Evolutionary conservation across 2,329 filamentous ascomycete species (phyloP), one percentile per base, ranked within the genome.

Genomic region (Talaromyces sp.): DNA sequence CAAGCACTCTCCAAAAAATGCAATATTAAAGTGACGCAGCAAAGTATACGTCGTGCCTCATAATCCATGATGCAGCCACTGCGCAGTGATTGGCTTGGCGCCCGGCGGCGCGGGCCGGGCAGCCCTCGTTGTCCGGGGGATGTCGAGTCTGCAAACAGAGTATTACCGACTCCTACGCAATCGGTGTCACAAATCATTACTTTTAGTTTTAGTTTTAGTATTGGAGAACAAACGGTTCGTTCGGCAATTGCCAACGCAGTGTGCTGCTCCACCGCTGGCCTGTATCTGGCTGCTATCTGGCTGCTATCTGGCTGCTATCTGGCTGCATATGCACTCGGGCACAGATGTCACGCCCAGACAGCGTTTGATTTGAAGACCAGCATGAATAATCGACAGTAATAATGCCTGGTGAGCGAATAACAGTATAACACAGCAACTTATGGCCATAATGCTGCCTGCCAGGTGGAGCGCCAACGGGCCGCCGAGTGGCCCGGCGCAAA

Each of bases 401-500:
- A 13, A 33, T 33, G 32, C 11, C 32, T 33, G 13, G 11, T 13
- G 33, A 47, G 42, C 42, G 15, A 47, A 47, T 19, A 47, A n/a
- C 36, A 42, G 28, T 42, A 17, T 39, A 22, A 22, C 22, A 22
- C 22, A 30, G 28, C 4, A 30, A 42, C 39, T 42, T 15, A 22
- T 22, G 1, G 22, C 22, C 22, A 22, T 22, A 22, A 22, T 15
- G 39, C 9, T n/a, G 39, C 22, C 22, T 44, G 19, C 13, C 13
- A 1, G 25, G 49, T 53, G 49, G 49, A 53, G 49, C 47, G 22
- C 44, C 44, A 47, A 53, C 17, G 19, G 49, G 3, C 15, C 13
- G 10, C 32, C 54, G 36, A 55, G 32, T 28, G 55, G 59, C 13
- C 44, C 51, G 27, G 8, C 56, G 44, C 56, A 51, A 69, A 70